Evolutionary conservation across 2,329 filamentous ascomycete species (phyloP).

Genomic region (Annulohypoxylon truncatum): DNA sequence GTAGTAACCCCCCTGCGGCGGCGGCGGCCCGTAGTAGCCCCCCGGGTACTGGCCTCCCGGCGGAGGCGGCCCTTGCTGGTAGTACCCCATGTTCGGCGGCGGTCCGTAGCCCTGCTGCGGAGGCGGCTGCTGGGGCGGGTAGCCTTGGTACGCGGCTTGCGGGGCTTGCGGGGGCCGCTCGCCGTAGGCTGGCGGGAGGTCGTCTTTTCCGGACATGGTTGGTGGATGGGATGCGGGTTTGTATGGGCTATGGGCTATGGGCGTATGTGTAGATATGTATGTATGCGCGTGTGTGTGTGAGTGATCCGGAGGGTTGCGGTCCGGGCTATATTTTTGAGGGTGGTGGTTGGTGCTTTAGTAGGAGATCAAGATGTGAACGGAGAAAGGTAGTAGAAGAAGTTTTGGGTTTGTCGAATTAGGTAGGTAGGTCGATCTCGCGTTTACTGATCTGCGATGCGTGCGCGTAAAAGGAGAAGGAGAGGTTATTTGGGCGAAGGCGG

Average conservation of each 20-base stretch:
- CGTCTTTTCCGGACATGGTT: constrained; percentile 59
- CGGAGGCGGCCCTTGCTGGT: constrained; percentile 51
- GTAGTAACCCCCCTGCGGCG: constrained; percentile 53
- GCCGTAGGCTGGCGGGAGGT: constrained; percentile 63
- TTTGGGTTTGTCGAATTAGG: neutral
- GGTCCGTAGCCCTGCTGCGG: constrained; percentile 43
- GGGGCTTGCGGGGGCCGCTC: constrained; percentile 57
- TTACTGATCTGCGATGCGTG: neutral
- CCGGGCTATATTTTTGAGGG: neutral
- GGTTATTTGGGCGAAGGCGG: neutral
- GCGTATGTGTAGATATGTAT: neutral
- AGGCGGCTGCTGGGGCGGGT: constrained; percentile 41
- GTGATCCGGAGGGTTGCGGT: neutral
- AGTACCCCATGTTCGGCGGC: constrained; percentile 58
- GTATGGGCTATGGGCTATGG: no score
- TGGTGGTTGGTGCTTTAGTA: neutral
- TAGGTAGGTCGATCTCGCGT: neutral
- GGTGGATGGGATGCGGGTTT: constrained; percentile 3
- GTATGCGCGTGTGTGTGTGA: neutral
- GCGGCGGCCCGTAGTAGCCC: constrained; percentile 53
- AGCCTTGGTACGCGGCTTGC: constrained; percentile 57
- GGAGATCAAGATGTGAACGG: neutral
- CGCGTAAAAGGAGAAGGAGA: neutral
- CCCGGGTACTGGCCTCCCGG: constrained; percentile 46
- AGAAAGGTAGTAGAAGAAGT: neutral